Base-by-base conservation (phyloP, 2,329 filamentous ascomycete genomes). In the Diaporthe longicolla region DNA sequence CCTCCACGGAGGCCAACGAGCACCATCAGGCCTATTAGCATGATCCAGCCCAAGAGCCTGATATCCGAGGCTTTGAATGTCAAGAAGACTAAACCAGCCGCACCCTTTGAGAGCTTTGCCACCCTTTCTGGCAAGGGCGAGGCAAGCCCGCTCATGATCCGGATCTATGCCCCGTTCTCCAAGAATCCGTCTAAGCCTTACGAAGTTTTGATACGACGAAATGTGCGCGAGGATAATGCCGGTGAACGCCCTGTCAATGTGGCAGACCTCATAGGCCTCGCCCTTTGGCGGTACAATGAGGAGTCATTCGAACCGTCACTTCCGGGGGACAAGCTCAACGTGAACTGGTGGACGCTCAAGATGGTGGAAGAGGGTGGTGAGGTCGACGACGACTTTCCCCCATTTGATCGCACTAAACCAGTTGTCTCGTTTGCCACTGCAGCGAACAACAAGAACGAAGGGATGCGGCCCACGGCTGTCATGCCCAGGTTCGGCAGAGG, bases 361-460 rank as follows among this genome's bases (percentile, higher is more conserved):
- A 95, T 97, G 91, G 93, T 95, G 1, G 92, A 97, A 75, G 91
- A 97, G 80, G 93, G 94, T 72, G 94, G 93, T 65, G 94, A 97
- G 79, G 92, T 96, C 1, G 94, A 97, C 77, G 93, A 95, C 77
- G 94, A 97, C 79, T 97, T 97, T 77, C 93, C 94, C 43, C 92
- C 94, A 0, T 86, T 97, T 54, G 92, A 93, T 73, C 89, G 94
- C 48, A 94, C 90, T 29, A 93, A 93, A 78, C 89, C 92, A 2
- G 87, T 97, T n/a, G 90, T 89, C 8, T 91, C 94, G 26, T 97
- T 96, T 50, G 75, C 74, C 37, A 76, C 75, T 29, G 73, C 75
- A 17, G 71, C 73, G 26, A 76, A 73, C 45, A 76, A 76, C 66
- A 76, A 76, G 58, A 74, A 75, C 29, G 75, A 74, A 45, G 73